Conservation (phyloP, 768 basidiomycete genomes). For the Clitopilus hobsonii region DNA sequence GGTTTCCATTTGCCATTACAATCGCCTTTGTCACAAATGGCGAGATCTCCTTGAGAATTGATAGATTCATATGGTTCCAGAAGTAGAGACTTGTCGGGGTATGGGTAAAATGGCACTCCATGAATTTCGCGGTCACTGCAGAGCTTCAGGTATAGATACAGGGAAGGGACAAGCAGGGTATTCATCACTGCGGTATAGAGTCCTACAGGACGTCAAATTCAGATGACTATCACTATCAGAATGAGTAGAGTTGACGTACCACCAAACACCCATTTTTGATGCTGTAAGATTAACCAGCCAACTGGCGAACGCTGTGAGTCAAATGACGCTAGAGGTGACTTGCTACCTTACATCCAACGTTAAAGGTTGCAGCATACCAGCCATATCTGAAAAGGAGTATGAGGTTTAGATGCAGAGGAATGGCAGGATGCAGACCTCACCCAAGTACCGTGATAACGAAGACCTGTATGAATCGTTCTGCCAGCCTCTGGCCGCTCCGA, state of each 20-base stretch:
- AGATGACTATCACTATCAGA: too few species aligned
- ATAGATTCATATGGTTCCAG: constrained; percentile 36
- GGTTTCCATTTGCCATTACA: constrained; percentile 38
- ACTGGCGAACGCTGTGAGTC: constrained; percentile 13
- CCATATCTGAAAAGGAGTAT: constrained; percentile 19
- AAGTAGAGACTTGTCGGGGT: constrained; percentile 25
- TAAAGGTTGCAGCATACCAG: constrained; percentile 27
- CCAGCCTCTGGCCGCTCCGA: constrained; percentile 4
- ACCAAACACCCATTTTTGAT: constrained; percentile 14
- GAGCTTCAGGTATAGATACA: constrained; percentile 28
- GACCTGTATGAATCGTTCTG: constrained; percentile 16
- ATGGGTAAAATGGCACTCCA: constrained; percentile 21
- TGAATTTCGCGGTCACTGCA: constrained; percentile 27
- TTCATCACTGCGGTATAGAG: constrained; percentile 25
- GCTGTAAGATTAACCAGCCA: constrained; percentile 24
- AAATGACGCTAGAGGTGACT: background rate
- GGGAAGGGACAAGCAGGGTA: constrained; percentile 18
- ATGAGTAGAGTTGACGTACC: constrained; percentile 10
- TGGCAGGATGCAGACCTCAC: constrained; percentile 14
- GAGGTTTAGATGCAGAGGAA: background rate
- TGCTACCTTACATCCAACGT: constrained; percentile 23
- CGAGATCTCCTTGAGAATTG: constrained; percentile 26
- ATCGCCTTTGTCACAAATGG: constrained; percentile 25
- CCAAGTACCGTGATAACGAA: constrained; percentile 19
- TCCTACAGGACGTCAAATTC: constrained; percentile 16